phyloP scores from a whole-genome alignment of 495 filamentous ascomycete genomes.

The Neurospora sp. region DNA sequence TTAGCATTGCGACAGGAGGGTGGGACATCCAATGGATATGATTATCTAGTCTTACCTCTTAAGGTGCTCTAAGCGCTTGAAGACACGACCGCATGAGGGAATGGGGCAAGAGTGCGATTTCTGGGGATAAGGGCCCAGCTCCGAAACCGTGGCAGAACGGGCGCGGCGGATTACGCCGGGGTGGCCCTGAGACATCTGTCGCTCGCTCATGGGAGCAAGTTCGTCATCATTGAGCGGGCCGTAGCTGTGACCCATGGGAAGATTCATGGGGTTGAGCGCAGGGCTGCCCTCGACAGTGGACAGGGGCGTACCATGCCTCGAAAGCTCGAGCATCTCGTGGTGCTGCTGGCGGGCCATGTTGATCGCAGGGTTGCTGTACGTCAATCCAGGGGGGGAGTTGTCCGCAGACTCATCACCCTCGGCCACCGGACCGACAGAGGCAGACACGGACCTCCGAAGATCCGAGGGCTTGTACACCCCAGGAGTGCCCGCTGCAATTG shows the following conservation, averaged over 20 bases:
- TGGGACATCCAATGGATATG: conserved; percentile 35
- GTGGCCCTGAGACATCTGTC: conserved; percentile 51
- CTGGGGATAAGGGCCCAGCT: conserved; percentile 89
- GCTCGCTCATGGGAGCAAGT: conserved; percentile 49
- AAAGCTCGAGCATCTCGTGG: conserved; percentile 72
- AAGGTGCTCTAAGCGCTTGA: conserved; percentile 97
- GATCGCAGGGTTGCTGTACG: conserved; percentile 54
- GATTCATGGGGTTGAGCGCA: conserved; percentile 54
- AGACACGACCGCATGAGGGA: conserved; percentile 89
- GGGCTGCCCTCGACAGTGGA: conserved; percentile 71
- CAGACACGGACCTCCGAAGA: conserved; percentile 82
- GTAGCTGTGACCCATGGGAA: conserved; percentile 56
- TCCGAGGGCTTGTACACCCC: conserved; percentile 69
- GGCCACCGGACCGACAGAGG: conserved; percentile 71
- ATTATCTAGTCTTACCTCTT: conserved; percentile 69
- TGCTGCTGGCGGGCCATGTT: conserved; percentile 50
- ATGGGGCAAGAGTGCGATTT: conserved; percentile 99
- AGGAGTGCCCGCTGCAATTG: conserved; percentile 41
- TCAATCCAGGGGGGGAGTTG: conserved; percentile 58
- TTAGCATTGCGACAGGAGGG: conserved; percentile 39
- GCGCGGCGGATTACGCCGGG: conserved; percentile 75
- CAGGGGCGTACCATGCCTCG: conserved; percentile 79
- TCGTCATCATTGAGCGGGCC: conserved; percentile 55
- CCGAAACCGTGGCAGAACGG: conserved; percentile 91
- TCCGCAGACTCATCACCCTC: conserved; percentile 66